phyloP scores from a whole-genome alignment of 441 rosid genomes.

The Metrosideros polymorpha region DNA sequence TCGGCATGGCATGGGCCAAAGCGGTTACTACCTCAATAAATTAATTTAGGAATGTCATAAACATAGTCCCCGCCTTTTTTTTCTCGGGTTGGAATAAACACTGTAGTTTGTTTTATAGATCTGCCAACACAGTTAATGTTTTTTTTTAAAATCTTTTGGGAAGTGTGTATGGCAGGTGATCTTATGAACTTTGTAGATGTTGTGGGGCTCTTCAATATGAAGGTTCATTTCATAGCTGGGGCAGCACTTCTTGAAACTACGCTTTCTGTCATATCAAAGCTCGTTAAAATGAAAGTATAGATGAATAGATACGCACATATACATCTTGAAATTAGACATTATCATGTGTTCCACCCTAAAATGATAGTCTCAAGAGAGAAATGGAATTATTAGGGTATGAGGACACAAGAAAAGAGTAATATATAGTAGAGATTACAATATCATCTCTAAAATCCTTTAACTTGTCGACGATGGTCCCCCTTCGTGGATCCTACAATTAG shows the following conservation, averaged over 20 bases:
- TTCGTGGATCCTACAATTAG: neutral
- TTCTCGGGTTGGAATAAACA: no score
- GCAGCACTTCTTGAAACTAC: neutral
- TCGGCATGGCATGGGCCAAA: no score
- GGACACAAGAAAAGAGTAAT: neutral
- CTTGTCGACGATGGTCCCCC: neutral
- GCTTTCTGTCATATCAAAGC: neutral
- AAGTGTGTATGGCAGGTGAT: neutral
- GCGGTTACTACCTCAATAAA: no score
- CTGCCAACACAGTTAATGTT: rapidly evolving
- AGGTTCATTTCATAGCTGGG: neutral
- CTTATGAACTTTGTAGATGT: neutral
- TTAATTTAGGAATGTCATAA: no score
- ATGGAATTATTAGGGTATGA: neutral
- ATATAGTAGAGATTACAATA: neutral
- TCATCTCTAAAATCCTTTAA: no score
- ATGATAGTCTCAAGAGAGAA: neutral
- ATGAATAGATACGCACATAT: no score
- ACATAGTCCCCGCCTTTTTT: no score
- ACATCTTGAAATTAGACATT: no score
- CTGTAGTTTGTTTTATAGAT: neutral
- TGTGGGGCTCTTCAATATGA: neutral
- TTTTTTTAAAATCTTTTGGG: neutral
- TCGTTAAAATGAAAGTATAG: no score
- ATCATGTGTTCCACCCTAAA: neutral